Evolutionary conservation across 352 stramenopile species (phyloP), one percentile per base, ranked within the genome.

Genomic region (Phytophthora hibernalis): DNA sequence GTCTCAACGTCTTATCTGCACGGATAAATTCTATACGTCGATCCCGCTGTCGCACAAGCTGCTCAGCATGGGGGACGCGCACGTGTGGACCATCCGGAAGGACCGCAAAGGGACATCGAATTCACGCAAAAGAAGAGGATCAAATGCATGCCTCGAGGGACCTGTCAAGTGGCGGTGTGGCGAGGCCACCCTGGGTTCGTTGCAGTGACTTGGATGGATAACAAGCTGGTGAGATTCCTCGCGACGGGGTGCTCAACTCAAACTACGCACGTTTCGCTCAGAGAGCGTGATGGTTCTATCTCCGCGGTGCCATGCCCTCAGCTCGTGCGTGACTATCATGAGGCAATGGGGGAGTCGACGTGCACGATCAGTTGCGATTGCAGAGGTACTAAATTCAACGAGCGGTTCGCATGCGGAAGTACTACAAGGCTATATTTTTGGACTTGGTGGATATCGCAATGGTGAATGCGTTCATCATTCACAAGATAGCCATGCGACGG

Each of bases 11-110:
- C 24, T 69, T 16, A 58, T 69, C 10, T 43, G 44, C 18, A 62
- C 61, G 4, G 52, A 68, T 37, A 68, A 68, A 26, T 63, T 58
- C 47, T 69, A 69, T 42, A 60, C 61, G 0, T 64, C 54, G 0
- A n/a, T 48, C 11, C 16, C 40, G n/a, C 47, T 69, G 3, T 64
- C 61, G 18, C 40, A 49, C 11, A 70, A 65, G 6, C 30, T 72
- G 1, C 40, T 68, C 2, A 40, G 48, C 4, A 65, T 60, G 33
- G 44, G 49, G 10, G 2, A 38, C 37, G 9, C 48, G 48, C 59
- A 70, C 31, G 59, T 73, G 8, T 55, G 64, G 4, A 70, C 59
- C 6, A 37, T 60, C 0, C 49, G 64, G 0, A 64, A 52, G 0
- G 51, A 70, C 16, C 54, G 59, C 0, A 53, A 64, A 1, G 63